These are phyloP conservation scores for Geotrichum cucujoidarum DNA, from an alignment of 1,139 yeast genomes.

Conservation along the genomic window DNA sequence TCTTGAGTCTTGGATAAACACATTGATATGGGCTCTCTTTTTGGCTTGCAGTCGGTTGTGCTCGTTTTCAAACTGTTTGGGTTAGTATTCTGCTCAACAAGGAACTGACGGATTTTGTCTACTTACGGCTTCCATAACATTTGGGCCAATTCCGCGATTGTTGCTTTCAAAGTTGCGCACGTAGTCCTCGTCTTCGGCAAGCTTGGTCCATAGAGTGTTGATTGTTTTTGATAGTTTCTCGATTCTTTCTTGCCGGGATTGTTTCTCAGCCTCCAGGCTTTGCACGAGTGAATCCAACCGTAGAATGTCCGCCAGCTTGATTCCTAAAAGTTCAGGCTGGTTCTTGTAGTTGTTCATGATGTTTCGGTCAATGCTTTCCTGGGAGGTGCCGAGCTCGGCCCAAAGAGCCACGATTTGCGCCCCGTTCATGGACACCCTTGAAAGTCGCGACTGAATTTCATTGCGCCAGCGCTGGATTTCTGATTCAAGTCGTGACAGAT, in stretches of 20 bases:
- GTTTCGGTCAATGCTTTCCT: constrained; percentile 29
- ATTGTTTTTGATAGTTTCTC: constrained; percentile 20
- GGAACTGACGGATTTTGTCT: no score
- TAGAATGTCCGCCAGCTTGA: constrained; percentile 27
- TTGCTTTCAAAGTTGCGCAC: constrained; percentile 29
- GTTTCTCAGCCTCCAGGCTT: constrained; percentile 22
- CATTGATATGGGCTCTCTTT: constrained; percentile 60
- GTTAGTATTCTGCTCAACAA: background rate
- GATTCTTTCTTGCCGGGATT: constrained; percentile 22
- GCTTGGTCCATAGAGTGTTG: constrained; percentile 32
- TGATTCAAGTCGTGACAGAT: constrained; percentile 27
- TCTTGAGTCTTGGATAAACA: constrained; percentile 61
- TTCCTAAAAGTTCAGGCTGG: constrained; percentile 32
- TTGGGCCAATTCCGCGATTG: constrained; percentile 34
- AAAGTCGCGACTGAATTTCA: constrained; percentile 28
- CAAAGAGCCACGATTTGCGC: constrained; percentile 32
- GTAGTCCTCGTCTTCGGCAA: constrained; percentile 24
- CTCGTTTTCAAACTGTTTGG: constrained; percentile 45
- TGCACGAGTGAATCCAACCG: constrained; percentile 22
- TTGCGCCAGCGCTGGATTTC: constrained; percentile 30
- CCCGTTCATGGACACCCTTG: constrained; percentile 26
- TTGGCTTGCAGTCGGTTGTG: constrained; percentile 52
- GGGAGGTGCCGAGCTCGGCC: constrained; percentile 37
- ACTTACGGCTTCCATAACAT: constrained; percentile 28
- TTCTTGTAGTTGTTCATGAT: constrained; percentile 28